These are phyloP conservation scores for Pseudogymnoascus sp. DNA, from an alignment of 2,329 filamentous ascomycete genomes.

Conservation along the genomic window DNA sequence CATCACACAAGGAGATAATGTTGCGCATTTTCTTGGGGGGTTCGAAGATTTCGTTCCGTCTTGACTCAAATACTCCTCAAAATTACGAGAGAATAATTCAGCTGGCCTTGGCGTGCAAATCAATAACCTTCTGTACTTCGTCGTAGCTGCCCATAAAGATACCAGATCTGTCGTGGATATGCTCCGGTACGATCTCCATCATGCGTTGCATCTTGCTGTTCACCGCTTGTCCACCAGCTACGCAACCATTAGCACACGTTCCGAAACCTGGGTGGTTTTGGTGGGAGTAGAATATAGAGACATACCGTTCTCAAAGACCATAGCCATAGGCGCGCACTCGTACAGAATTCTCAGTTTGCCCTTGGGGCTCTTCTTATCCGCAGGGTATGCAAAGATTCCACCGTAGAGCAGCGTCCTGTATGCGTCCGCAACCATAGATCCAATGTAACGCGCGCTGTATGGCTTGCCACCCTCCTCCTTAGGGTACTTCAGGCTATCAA, in stretches of 20 bases:
- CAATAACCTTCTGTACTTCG: conserved; percentile 85
- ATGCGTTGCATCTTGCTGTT: conserved; percentile 88
- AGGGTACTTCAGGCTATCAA: conserved; percentile 79
- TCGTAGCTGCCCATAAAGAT: conserved; percentile 95
- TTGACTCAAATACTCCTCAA: background rate
- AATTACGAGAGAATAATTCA: background rate
- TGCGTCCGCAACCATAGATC: conserved; percentile 96
- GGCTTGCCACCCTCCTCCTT: conserved; percentile 65
- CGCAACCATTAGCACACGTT: conserved; percentile 25
- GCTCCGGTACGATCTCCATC: conserved; percentile 78
- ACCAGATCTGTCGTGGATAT: conserved; percentile 91
- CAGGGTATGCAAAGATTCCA: conserved; percentile 94
- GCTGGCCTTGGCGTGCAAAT: conserved; percentile 7
- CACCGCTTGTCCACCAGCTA: conserved; percentile 85
- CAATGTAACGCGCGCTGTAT: conserved; percentile 92
- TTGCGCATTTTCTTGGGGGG: background rate
- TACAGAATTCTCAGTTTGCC: conserved; percentile 96
- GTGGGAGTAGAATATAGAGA: conserved; percentile 14
- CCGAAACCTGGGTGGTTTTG: background rate
- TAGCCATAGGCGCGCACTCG: conserved; percentile 97
- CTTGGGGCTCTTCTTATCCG: conserved; percentile 97
- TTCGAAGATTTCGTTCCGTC: background rate
- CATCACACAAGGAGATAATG: background rate
- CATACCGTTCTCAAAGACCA: conserved; percentile 96
- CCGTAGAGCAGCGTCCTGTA: conserved; percentile 94